Percentiles rank a stretch among this genome's conserved stretches.
phyloP scores from a whole-genome alignment of 2,329 filamentous ascomycete genomes.

The Fusarium praegraminearum region DNA sequence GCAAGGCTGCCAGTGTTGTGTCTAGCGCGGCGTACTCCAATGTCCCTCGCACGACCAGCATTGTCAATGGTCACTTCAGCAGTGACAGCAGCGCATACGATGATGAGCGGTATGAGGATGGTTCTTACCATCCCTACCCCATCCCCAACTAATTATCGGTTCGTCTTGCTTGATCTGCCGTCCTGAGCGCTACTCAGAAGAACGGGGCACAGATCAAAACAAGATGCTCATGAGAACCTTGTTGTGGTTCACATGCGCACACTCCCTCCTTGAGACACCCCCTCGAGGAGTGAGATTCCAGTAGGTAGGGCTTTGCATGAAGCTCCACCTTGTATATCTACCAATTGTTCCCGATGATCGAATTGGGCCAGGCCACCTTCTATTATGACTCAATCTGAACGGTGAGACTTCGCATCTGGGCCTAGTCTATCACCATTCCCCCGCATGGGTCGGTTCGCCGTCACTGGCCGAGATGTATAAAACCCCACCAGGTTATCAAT shows the following conservation, averaged over 20 bases:
- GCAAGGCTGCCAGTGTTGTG: slow-evolving; percentile 45
- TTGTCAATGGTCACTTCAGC: slow-evolving; percentile 48
- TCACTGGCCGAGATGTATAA: slow-evolving; percentile 28
- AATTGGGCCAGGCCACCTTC: slow-evolving; percentile 22
- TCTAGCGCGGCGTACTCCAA: slow-evolving; percentile 45
- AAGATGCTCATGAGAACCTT: slow-evolving; percentile 11
- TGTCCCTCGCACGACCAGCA: slow-evolving; percentile 49
- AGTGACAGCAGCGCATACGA: slow-evolving; percentile 49
- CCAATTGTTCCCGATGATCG: slow-evolving; percentile 39
- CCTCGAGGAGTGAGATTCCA: slow-evolving; percentile 18
- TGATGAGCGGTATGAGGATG: slow-evolving; percentile 52
- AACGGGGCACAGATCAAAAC: slow-evolving; percentile 21
- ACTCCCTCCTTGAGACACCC: slow-evolving; percentile 15
- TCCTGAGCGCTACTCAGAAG: slow-evolving; percentile 8
- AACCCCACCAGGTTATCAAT: slow-evolving; percentile 22
- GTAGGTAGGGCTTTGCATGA: slow-evolving; percentile 39
- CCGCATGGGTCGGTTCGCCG: slow-evolving; percentile 34
- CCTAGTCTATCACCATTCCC: slow-evolving; percentile 37
- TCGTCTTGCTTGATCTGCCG: slow-evolving; percentile 28
- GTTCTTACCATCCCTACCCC: slow-evolving; percentile 54
- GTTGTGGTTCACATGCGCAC: slow-evolving; percentile 18
- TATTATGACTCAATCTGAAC: slow-evolving; percentile 37
- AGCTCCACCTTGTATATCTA: slow-evolving; percentile 34
- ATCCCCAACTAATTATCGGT: slow-evolving; percentile 47
- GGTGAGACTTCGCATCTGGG: slow-evolving; percentile 25